These are phyloP conservation scores for Arachis monticola DNA, from an alignment of 331 rosid species.

Conservation along the genomic window DNA sequence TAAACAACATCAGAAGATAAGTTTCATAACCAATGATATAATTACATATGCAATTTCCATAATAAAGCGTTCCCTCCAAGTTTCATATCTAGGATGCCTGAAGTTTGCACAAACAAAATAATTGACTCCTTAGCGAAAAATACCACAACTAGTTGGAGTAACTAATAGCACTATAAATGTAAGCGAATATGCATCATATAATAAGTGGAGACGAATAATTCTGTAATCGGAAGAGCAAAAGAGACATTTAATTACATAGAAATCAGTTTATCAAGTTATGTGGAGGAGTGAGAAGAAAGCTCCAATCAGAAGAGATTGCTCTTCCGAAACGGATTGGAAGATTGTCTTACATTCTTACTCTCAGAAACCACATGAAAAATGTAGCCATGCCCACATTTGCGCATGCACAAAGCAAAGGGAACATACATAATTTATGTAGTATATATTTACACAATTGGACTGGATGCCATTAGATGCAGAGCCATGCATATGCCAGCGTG, in stretches of 20 bases:
- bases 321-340: conserved; percentile 28
- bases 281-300: conserved; percentile 20
- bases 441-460: neutral
- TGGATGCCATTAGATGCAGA: conserved; percentile 15
- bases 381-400: neutral
- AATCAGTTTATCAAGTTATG: conserved; percentile 1
- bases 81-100: conserved; percentile 14
- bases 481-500: neutral
- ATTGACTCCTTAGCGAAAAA: conserved; percentile 19
- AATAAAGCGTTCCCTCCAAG: conserved; percentile 8
- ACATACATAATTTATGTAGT: neutral
- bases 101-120: conserved; percentile 13
- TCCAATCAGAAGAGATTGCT: conserved; percentile 13
- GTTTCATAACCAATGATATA: conserved; percentile 20
- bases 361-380: neutral
- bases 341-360: conserved; percentile 6
- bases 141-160: conserved; percentile 6
- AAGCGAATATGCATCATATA: neutral
- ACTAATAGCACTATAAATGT: neutral
- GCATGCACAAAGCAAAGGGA: neutral
- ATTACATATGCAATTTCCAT: conserved; percentile 16
- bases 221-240: conserved; percentile 13
- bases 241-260: conserved; percentile 1
- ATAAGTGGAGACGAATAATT: neutral
- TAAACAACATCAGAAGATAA: conserved; percentile 10